Base-by-base conservation (phyloP, 2,329 filamentous ascomycete species). In the Zasmidium cellare region DNA sequence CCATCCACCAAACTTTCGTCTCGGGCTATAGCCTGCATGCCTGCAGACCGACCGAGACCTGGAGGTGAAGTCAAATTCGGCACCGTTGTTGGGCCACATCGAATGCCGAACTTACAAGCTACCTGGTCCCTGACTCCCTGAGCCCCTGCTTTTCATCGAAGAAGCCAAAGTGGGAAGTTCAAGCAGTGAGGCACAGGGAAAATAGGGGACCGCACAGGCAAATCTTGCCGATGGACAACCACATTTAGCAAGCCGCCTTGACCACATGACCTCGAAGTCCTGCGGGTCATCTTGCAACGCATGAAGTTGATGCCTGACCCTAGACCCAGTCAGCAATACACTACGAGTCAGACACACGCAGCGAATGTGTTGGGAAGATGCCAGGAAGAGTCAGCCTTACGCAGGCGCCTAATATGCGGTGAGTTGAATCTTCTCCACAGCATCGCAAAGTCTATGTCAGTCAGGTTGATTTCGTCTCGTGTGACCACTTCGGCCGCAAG, bases 1-100 rank as follows among this genome's bases (percentile, higher is more conserved):
- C n/a, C n/a, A n/a, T 31, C 28, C 28, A 31, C 7, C 28, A 31
- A 31, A 14, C 28, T 31, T 31, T 31, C 28, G 28, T n/a, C n/a
- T n/a, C n/a, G n/a, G n/a, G n/a, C n/a, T n/a, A n/a, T n/a, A n/a
- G 19, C 50, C 41, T 52, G 50, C 50, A 52, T 11, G 50, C 5
- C 28, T 9, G 16, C 19, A 14, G 14, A 14, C 31, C 20, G 19
- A 44, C 50, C 16, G 50, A 52, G 18, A 23, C 35, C 16, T 41
- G 3, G 12, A 31, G 28, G 28, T 31, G 28, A 22, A 51, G 48
- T 51, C 25, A n/a, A 44, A 52, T 9, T 41, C 35, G 35, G 35
- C 20, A 41, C 31, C 9, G 50, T 38, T 22, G 31, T 52, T 52
- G 35, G 35, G 25, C n/a, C 35, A 41, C n/a, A 3, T 19, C 18